Base-by-base conservation (phyloP, 805 yeast genomes). In the Hanseniaspora occidentalis region DNA sequence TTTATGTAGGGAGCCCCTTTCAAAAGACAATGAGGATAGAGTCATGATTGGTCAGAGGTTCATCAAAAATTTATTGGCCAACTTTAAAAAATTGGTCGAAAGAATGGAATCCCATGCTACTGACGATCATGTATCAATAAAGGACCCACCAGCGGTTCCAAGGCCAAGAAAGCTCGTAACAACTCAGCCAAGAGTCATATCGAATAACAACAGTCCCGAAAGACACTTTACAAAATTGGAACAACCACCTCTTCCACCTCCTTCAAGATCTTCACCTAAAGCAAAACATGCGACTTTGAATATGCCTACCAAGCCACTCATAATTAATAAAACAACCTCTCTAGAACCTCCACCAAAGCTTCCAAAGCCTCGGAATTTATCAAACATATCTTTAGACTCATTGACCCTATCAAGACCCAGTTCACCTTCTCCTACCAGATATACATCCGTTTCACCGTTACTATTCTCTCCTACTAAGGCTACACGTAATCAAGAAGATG, bases 31-130 rank as follows among this genome's bases (percentile, higher is more conserved):
- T 43, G 65, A 67, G 33, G 76, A 75, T 45, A 58, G 66, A 36
- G 47, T 69, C 6, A 62, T 71, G 6, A 65, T 79, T 14, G 75
- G 79, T 1, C 64, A 67, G 19, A 60, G 83, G 37, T 74, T 71
- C 42, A 57, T 77, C 17, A 69, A 67, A 41, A 75, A 72, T 44
- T 47, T 79, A 6, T 49, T 79, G 31, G 72, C 65, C 25, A 53
- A 65, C 47, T 80, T 81, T 77, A 54, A 50, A 2, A 46, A 48
- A 4, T 55, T 72, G 10, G 38, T 46, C 40, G 29, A 47, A 36
- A 38, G 40, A 13, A n/a, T n/a, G n/a, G n/a, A n/a, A n/a, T n/a
- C n/a, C n/a, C n/a, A n/a, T n/a, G n/a, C n/a, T n/a, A n/a, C n/a
- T n/a, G 33, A 45, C 29, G 50, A 50, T 39, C 11, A 27, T 3